A percentile compares a stretch with the other conserved stretches of the same genome.
Conservation (phyloP, 805 yeast genomes). For the Candida tibetensis region DNA sequence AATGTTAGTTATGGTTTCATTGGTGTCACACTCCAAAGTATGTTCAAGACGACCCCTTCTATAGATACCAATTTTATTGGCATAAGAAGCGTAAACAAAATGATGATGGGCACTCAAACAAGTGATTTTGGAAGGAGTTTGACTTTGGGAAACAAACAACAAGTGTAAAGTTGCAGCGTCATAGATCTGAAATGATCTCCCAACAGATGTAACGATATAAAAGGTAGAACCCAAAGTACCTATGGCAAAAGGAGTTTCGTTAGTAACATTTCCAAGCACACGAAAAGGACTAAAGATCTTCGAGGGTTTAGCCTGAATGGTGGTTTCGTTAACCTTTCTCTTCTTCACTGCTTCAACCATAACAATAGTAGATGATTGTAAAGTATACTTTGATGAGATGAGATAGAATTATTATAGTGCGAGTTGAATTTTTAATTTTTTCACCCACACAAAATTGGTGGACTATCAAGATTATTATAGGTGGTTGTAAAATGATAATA, state of each 20-base stretch:
- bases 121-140: constrained; percentile 67
- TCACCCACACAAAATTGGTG: not conserved
- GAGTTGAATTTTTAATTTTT: not conserved
- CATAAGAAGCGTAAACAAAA: constrained; percentile 75
- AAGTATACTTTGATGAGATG: not conserved
- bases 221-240: constrained; percentile 88
- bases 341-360: constrained; percentile 31
- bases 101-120: constrained; percentile 80
- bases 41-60: constrained; percentile 73
- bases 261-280: constrained; percentile 85
- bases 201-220: constrained; percentile 86
- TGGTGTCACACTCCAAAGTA: constrained; percentile 32
- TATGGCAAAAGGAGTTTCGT: constrained; percentile 78
- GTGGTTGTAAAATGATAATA: too few relatives aligned
- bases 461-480: too few relatives aligned
- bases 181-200: constrained; percentile 84
- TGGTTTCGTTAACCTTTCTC: constrained; percentile 23
- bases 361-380: not conserved
- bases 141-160: constrained; percentile 79
- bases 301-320: constrained; percentile 19
- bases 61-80: constrained; percentile 68
- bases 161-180: constrained; percentile 86
- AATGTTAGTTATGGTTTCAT: constrained; percentile 45
- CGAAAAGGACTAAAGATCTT: constrained; percentile 80
- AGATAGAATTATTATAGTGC: not conserved